Conservation (phyloP, 2,329 filamentous ascomycete genomes). For the Coniochaeta ligniaria region DNA sequence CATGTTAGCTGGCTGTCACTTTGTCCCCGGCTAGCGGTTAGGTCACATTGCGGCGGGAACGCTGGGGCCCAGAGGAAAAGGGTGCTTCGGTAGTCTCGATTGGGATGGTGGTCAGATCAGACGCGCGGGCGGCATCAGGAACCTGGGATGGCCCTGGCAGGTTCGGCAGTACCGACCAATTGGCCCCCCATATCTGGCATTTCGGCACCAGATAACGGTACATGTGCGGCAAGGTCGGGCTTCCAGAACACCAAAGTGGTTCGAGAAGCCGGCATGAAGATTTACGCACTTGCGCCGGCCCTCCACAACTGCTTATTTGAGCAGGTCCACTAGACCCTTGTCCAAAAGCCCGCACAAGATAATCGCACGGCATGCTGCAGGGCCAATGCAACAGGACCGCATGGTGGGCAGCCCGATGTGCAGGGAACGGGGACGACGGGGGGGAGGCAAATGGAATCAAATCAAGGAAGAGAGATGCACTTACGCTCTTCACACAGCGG, state of each 20-base stretch:
- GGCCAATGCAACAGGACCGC: not conserved
- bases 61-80: not conserved
- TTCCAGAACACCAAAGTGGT: not conserved
- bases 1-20: conserved; percentile 9
- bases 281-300: not conserved
- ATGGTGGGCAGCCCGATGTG: not conserved
- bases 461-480: conserved; percentile 20
- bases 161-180: not conserved
- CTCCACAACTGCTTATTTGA: conserved; percentile 6
- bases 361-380: not conserved
- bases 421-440: not conserved
- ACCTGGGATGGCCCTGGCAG: not conserved
- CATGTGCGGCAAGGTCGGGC: not conserved
- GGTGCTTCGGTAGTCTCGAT: not conserved
- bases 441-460: not conserved
- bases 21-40: not conserved
- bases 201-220: not conserved
- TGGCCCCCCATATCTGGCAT: not conserved
- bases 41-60: not conserved
- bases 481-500: conserved; percentile 95
- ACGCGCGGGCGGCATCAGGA: not conserved
- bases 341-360: not conserved
- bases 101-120: not conserved
- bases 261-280: not conserved
- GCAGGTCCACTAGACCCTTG: conserved; percentile 4